These are phyloP conservation scores for Helotiales sp. DNA, from an alignment of 2,329 filamentous ascomycete genomes.

Conservation along the genomic window DNA sequence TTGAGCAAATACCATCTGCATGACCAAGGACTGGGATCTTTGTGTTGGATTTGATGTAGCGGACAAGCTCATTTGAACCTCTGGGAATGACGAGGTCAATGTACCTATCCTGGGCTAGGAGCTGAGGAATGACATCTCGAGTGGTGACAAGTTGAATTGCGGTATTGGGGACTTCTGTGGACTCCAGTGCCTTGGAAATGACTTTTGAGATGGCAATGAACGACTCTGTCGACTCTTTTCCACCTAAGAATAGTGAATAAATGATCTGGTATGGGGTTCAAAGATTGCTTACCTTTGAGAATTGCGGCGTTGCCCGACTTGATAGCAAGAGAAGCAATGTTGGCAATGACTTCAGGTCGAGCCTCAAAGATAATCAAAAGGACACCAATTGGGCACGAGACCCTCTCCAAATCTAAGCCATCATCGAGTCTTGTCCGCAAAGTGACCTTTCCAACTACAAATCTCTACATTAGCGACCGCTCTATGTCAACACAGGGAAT, in stretches of 20 bases:
- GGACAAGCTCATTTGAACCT: slow-evolving; percentile 46
- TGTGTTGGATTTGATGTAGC: slow-evolving; percentile 87
- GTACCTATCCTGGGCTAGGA: slow-evolving; percentile 83
- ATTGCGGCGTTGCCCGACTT: slow-evolving; percentile 98
- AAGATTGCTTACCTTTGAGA: slow-evolving; percentile 74
- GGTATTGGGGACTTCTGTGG: slow-evolving; percentile 77
- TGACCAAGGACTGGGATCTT: slow-evolving; percentile 96
- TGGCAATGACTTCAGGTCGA: slow-evolving; percentile 95
- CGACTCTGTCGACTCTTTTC: slow-evolving; percentile 94
- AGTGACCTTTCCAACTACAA: slow-evolving; percentile 78
- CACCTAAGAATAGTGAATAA: slow-evolving; percentile 56
- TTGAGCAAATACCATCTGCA: slow-evolving; percentile 88
- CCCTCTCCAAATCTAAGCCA: slow-evolving; percentile 80
- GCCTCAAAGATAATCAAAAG: slow-evolving; percentile 98
- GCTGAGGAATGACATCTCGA: slow-evolving; percentile 83
- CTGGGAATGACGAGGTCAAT: slow-evolving; percentile 96
- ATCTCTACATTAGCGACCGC: slow-evolving; percentile 19
- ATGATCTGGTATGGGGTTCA: not conserved
- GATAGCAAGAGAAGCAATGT: slow-evolving; percentile 93
- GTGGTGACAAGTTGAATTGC: slow-evolving; percentile 95
- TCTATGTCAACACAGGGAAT: slow-evolving; percentile 13
- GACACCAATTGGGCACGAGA: slow-evolving; percentile 95
- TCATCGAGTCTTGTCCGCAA: slow-evolving; percentile 87
- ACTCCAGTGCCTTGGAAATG: slow-evolving; percentile 77
- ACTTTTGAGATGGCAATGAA: slow-evolving; percentile 88